These are phyloP conservation scores for Cylindrodendrum hubeiense DNA, from an alignment of 2,329 filamentous ascomycete species.

Conservation along the genomic window DNA sequence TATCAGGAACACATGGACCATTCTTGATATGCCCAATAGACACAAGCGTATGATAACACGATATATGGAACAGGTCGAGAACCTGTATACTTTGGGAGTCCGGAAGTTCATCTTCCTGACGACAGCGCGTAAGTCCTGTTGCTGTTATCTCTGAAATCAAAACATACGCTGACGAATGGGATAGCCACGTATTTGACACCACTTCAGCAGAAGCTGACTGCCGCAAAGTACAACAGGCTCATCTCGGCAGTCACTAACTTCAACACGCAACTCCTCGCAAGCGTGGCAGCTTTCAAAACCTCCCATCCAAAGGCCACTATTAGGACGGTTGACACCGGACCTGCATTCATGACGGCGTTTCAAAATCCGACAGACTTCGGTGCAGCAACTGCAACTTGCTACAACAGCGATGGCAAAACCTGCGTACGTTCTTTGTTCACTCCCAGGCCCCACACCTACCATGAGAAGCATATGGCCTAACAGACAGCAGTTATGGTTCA, in stretches of 20 bases:
- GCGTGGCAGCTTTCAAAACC: not conserved
- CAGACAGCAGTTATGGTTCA: not conserved
- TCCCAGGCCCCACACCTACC: not conserved
- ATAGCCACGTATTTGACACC: slow-evolving; percentile 12
- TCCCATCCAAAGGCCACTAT: not conserved
- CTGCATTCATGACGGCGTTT: not conserved
- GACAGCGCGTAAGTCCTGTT: slow-evolving; percentile 2
- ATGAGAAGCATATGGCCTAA: not conserved
- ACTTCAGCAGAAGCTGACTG: not conserved
- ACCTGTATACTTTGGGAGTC: slow-evolving; percentile 2
- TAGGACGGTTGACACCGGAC: not conserved
- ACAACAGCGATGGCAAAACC: not conserved
- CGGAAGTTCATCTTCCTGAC: slow-evolving; percentile 18
- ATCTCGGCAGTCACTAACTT: not conserved
- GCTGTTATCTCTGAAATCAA: not conserved
- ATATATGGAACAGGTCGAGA: slow-evolving; percentile 5
- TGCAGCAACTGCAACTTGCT: not conserved
- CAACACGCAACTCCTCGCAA: not conserved
- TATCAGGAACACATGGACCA: not conserved
- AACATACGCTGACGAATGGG: not conserved
- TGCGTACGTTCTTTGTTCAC: not conserved
- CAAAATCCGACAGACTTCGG: not conserved
- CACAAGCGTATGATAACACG: not conserved
- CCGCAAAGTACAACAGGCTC: slow-evolving; percentile 1
- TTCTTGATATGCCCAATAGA: not conserved